A percentile compares a stretch with the other conserved stretches of the same genome.
Evolutionary conservation across 768 basidiomycete species (phyloP).

Genomic region (Termitomyces sp.): DNA sequence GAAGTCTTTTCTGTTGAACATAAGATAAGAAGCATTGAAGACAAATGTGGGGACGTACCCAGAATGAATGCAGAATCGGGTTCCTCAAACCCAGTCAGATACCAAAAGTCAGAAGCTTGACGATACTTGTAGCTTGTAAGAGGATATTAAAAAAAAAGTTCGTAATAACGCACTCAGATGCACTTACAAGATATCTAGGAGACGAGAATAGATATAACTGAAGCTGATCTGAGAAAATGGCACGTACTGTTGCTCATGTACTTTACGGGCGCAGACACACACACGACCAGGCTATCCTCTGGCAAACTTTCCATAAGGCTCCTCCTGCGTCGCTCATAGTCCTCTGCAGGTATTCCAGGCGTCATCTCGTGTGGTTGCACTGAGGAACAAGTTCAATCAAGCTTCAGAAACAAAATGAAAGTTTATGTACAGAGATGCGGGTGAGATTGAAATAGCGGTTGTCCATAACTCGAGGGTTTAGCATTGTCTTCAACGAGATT

Average conservation of each 20-base stretch:
- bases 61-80: slow-evolving; percentile 87
- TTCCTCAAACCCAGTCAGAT: slow-evolving; percentile 94
- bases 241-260: slow-evolving; percentile 74
- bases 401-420: background rate
- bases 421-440: slow-evolving; percentile 66
- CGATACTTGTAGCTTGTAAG: slow-evolving; percentile 85
- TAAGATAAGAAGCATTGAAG: slow-evolving; percentile 5
- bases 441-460: slow-evolving; percentile 75
- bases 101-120: slow-evolving; percentile 91
- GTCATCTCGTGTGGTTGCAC: slow-evolving; percentile 70
- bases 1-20: slow-evolving; percentile 59
- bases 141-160: background rate
- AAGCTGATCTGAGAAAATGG: background rate
- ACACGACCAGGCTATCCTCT: slow-evolving; percentile 69
- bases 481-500: slow-evolving; percentile 29
- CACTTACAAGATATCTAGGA: slow-evolving; percentile 71
- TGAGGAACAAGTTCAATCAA: slow-evolving; percentile 19
- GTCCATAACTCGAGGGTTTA: slow-evolving; percentile 79
- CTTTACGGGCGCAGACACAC: slow-evolving; percentile 76
- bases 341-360: slow-evolving; percentile 71
- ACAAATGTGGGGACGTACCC: slow-evolving; percentile 38
- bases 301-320: slow-evolving; percentile 74
- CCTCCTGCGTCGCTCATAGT: slow-evolving; percentile 72
- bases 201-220: slow-evolving; percentile 27
- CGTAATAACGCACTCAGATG: background rate